Conservation (phyloP, 805 yeast species). For the Nakazawaea ernobii region DNA sequence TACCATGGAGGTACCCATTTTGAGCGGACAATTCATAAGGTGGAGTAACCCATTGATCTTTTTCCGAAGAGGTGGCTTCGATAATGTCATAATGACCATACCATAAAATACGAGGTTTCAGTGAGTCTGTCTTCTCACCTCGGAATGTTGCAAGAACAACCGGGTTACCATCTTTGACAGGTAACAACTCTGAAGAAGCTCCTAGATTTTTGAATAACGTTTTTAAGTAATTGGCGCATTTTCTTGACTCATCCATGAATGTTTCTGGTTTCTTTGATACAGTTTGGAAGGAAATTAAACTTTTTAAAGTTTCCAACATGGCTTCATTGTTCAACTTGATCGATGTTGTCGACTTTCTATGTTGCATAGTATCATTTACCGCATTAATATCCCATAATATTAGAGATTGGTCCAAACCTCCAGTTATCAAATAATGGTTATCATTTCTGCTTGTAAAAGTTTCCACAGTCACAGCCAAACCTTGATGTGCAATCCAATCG, state of each 20-base stretch:
- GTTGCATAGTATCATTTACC: constrained; percentile 12
- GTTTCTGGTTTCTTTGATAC: constrained; percentile 69
- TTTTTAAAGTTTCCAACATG: constrained; percentile 55
- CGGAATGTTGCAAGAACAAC: constrained; percentile 72
- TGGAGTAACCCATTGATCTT: constrained; percentile 64
- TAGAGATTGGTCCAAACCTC: constrained; percentile 64
- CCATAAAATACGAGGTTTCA: constrained; percentile 58
- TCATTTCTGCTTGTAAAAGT: constrained; percentile 30
- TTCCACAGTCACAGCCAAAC: constrained; percentile 53
- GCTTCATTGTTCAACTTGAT: constrained; percentile 39
- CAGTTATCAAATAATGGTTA: constrained; percentile 48
- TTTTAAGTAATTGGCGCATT: constrained; percentile 75
- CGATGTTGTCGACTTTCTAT: constrained; percentile 3
- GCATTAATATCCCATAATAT: constrained; percentile 62
- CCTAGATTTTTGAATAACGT: constrained; percentile 63
- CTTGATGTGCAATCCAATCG: constrained; percentile 49
- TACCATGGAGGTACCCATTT: constrained; percentile 82
- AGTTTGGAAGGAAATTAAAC: constrained; percentile 64
- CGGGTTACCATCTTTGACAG: constrained; percentile 79
- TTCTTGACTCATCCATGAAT: constrained; percentile 72
- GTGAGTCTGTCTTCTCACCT: constrained; percentile 28
- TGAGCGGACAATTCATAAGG: constrained; percentile 73
- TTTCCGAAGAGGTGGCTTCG: constrained; percentile 48
- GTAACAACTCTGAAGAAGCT: constrained; percentile 61
- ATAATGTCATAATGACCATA: constrained; percentile 97